Evolutionary conservation across 441 rosid species (phyloP), one percentile per base, ranked within the genome.

Genomic region (Erysimum cheiri): DNA sequence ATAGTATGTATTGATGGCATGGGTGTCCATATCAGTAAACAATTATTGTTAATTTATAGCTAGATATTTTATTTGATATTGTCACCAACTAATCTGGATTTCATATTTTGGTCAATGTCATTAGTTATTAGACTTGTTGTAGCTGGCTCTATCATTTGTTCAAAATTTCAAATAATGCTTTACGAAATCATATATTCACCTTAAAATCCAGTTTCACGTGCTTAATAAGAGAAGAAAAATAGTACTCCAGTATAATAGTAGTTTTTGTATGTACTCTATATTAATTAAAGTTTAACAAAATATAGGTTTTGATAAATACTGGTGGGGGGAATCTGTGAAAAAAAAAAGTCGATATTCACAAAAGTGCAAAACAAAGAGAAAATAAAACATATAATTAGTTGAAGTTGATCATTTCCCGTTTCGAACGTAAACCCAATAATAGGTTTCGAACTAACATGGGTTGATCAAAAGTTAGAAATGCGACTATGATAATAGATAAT

Each of bases 21-120:
- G 76, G 46, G 35, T 65, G 54, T 29, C 28, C 53, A 72, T 64
- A 54, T 64, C 32, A 54, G 26, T 62, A 70, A 41, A 61, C 3
- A 44, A 53, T 53, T 46, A 43, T 7, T 40, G 37, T 31, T 29
- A 8, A 11, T 35, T 14, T 26, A 60, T 14, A 15, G 41, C 43
- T 70, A 7, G 8, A n/a, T 60, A 29, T 50, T 53, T 31, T 14
- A 44, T 63, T 33, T 46, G 15, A 54, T 17, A 31, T 14, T 39
- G 48, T 31, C 58, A 57, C 57, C 41, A 48, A 2, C 37, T 46
- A 36, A 19, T 72, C 57, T 28, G 41, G 52, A 57, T 15, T 13
- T 57, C 12, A 13, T 47, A 15, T 26, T 71, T 56, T 58, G 26
- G 59, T 36, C 49, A 29, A 37, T 65, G 60, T 64, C 65, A 56